Conservation (phyloP, 768 basidiomycete species). For the Mycena capillaripes region DNA sequence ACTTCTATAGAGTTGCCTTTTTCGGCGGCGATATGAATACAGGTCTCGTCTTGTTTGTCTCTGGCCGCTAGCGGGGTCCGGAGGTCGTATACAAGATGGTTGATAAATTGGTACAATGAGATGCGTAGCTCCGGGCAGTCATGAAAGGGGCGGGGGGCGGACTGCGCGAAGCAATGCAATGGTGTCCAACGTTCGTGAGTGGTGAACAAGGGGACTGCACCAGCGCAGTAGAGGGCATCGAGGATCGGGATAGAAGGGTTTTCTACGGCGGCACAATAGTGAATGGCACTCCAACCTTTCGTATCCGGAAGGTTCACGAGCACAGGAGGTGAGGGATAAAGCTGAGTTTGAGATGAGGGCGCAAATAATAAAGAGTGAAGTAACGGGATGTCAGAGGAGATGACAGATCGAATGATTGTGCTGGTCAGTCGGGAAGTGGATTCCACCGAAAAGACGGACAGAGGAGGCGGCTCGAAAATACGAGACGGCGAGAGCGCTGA, state of each 20-base stretch:
- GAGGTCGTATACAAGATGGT: conserved; percentile 79
- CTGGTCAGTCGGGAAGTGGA: conserved; percentile 60
- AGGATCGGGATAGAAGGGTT: conserved; percentile 72
- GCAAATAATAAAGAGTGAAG: conserved; percentile 71
- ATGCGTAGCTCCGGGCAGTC: conserved; percentile 51
- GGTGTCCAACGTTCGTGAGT: conserved; percentile 73
- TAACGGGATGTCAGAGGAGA: conserved; percentile 62
- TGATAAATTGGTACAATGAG: conserved; percentile 68
- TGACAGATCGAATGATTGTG: conserved; percentile 68
- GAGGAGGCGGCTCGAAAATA: conserved; percentile 56
- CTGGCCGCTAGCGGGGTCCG: conserved; percentile 76
- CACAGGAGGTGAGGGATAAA: conserved; percentile 61
- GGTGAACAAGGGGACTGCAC: conserved; percentile 82
- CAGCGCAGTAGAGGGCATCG: conserved; percentile 81
- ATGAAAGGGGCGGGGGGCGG: conserved; percentile 46
- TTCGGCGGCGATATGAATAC: conserved; percentile 85
- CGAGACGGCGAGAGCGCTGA: conserved; percentile 47
- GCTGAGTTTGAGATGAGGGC: conserved; percentile 54
- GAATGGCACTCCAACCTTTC: conserved; percentile 81
- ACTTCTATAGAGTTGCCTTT: conserved; percentile 76
- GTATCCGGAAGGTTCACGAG: conserved; percentile 80
- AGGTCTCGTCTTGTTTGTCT: conserved; percentile 80
- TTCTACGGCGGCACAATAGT: conserved; percentile 72
- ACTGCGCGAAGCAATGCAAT: conserved; percentile 75
- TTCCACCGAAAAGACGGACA: conserved; percentile 57